phyloP scores from a whole-genome alignment of 768 basidiomycete species.

The Piloderma croceum region DNA sequence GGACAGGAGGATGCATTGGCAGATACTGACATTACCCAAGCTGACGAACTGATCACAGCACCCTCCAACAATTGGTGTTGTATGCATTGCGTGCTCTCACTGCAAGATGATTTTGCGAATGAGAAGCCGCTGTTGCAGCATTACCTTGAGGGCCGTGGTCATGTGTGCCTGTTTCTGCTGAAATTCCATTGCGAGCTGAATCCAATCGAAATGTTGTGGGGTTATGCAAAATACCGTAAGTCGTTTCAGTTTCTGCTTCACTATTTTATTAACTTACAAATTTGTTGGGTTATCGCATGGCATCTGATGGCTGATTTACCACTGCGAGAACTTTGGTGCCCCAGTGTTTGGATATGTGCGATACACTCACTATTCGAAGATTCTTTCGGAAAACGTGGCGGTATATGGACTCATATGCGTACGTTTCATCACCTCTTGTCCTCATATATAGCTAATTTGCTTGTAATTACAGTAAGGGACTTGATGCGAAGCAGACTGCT shows the following conservation, averaged over 20 bases:
- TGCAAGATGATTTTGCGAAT: too few relatives aligned
- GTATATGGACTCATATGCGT: constrained; percentile 11
- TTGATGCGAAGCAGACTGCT: constrained; percentile 8
- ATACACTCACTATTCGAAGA: constrained; percentile 13
- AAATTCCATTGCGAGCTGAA: too few relatives aligned
- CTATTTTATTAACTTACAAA: too few relatives aligned
- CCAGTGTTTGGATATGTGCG: constrained; percentile 15
- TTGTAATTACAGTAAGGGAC: constrained; percentile 5
- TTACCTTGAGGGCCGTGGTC: constrained; percentile 9
- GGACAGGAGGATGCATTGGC: background rate
- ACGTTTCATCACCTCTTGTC: too few relatives aligned
- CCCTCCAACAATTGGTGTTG: constrained; percentile 12
- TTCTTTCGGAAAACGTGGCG: too few relatives aligned
- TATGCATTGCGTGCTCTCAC: constrained; percentile 15
- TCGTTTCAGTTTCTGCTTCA: constrained; percentile 9
- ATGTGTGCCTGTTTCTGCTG: too few relatives aligned
- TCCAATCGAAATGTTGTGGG: too few relatives aligned
- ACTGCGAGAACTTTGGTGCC: constrained; percentile 18
- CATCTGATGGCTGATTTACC: constrained; percentile 20
- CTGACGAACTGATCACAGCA: constrained; percentile 6
- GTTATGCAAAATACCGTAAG: too few relatives aligned
- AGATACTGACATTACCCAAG: constrained; percentile 3
- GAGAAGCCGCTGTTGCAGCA: constrained; percentile 13
- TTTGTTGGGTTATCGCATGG: constrained; percentile 15
- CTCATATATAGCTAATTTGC: background rate